Base-by-base conservation (phyloP, 208 protist genomes). In the Endotrypanum monterogeii region DNA sequence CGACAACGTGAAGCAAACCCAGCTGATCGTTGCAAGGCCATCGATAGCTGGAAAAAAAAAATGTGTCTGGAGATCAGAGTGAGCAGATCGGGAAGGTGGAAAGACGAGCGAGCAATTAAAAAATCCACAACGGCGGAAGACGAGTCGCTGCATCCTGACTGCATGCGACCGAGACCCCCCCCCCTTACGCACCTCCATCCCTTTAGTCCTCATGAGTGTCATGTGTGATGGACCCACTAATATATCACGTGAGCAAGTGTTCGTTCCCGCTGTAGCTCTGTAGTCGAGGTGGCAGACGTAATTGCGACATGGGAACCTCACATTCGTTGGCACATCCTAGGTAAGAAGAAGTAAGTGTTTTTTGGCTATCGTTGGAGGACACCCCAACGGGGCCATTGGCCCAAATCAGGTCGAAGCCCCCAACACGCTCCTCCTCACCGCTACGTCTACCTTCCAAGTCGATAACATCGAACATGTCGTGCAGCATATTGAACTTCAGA, bases 401-500 rank as follows among this genome's bases (percentile, higher is more conserved):
- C 88, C 89, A 97, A 72, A 98, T 97, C 2, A 97, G 72, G 68
- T 98, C 94, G 71, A 98, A 98, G 18, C 94, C 94, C 51, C 94
- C 94, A 9, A 97, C 77, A 4, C 94, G 90, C 58, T 82, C 76
- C 79, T 96, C 92, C 14, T 91, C 88, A 0, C 92, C 91, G 20
- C 67, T 85, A 3, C 87, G 87, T 2, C 92, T 87, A 41, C 84
- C 83, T 78, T 98, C 92, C 76, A 98, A 70, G 55, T 98, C 94
- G 52, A 98, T 79, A 14, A 98, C 87, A 69, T 95, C 94, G 63
- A 98, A 93, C 89, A 97, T 95, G 78, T 98, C 92, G 20, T 99
- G 77, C 25, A 99, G 83, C 75, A 99, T 76, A 78, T 95, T 97
- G 60, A 93, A 98, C 84, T 99, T 99, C 67, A 99, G 77, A 57